These are phyloP conservation scores for Elaeis guineensis DNA, from an alignment of 176 grass and related monocot genomes.

Conservation along the genomic window DNA sequence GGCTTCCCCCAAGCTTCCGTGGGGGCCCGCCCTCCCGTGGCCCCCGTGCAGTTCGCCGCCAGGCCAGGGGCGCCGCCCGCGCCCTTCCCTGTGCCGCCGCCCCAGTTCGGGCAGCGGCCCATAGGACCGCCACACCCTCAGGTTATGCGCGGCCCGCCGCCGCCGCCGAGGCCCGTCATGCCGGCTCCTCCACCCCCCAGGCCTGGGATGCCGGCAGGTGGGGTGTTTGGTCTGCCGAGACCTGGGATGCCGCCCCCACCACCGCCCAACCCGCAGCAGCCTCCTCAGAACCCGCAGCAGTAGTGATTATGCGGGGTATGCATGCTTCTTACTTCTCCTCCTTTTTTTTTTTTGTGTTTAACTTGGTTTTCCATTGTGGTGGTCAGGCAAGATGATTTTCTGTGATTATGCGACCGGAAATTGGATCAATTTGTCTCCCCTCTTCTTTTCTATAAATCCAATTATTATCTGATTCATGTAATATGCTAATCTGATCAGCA, in stretches of 20 bases:
- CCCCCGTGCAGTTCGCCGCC: conserved; percentile 45
- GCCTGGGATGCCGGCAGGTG: conserved; percentile 61
- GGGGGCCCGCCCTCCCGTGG: conserved; percentile 27
- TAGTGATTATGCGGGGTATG: conserved; percentile 36
- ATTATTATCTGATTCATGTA: no score
- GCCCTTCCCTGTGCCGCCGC: conserved; percentile 47
- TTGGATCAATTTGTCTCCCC: no score
- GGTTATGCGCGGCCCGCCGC: conserved; percentile 31
- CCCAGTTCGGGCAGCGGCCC: conserved; percentile 62
- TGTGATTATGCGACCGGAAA: no score
- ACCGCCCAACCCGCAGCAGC: conserved; percentile 63
- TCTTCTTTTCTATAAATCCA: no score
- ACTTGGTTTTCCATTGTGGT: no score
- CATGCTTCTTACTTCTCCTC: no score
- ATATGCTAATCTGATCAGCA: no score
- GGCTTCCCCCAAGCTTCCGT: conserved; percentile 23
- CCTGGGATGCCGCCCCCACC: conserved; percentile 78
- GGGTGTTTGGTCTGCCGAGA: conserved; percentile 55
- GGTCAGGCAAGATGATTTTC: no score
- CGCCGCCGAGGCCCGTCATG: conserved; percentile 35
- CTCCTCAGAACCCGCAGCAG: conserved; percentile 65
- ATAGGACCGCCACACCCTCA: conserved; percentile 41
- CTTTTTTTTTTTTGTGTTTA: no score
- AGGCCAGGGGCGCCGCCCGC: conserved; percentile 53
- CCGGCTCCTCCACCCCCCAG: conserved; percentile 36